Conservation (phyloP, 805 yeast species). For the Candida schatavii region DNA sequence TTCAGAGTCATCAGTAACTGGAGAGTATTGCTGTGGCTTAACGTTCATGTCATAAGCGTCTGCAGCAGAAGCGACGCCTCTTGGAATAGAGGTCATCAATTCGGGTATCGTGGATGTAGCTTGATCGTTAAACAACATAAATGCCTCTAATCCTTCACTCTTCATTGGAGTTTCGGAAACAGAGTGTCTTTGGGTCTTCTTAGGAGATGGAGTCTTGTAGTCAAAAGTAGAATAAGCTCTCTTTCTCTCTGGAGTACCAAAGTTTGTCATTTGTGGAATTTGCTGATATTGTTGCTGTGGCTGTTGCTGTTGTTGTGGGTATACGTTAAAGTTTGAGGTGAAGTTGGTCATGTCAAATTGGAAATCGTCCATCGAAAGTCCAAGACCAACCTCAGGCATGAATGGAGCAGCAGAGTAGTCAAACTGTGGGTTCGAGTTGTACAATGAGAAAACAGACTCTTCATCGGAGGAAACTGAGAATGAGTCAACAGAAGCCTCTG, state of each 20-base stretch:
- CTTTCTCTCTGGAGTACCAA: constrained; percentile 8
- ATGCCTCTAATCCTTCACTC: constrained; percentile 24
- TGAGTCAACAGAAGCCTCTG: constrained; percentile 13
- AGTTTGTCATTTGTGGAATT: constrained; percentile 18
- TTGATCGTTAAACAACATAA: constrained; percentile 27
- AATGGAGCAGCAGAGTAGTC: constrained; percentile 19
- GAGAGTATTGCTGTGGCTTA: constrained; percentile 12
- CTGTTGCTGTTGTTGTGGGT: constrained; percentile 9
- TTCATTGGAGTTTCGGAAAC: constrained; percentile 4
- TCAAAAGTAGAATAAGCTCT: constrained; percentile 4
- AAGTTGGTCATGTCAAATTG: constrained; percentile 6
- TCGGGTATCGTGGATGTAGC: constrained; percentile 9
- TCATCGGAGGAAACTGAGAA: constrained; percentile 17
- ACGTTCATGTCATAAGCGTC: constrained; percentile 1
- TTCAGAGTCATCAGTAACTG: constrained; percentile 22
- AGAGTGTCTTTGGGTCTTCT: constrained; percentile 2
- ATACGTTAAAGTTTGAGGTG: constrained; percentile 3
- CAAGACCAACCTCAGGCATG: constrained; percentile 9
- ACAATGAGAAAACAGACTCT: constrained; percentile 18
- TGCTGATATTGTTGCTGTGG: constrained; percentile 10
- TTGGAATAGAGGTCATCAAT: constrained; percentile 4
- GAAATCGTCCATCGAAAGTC: constrained; percentile 5
- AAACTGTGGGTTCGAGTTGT: constrained; percentile 21
- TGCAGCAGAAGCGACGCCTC: constrained; percentile 1
- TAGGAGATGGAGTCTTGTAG: constrained; percentile 6